Evolutionary conservation across 805 yeast species (phyloP), one percentile per base, ranked within the genome.

Genomic region (Kuraishia capsulata): DNA sequence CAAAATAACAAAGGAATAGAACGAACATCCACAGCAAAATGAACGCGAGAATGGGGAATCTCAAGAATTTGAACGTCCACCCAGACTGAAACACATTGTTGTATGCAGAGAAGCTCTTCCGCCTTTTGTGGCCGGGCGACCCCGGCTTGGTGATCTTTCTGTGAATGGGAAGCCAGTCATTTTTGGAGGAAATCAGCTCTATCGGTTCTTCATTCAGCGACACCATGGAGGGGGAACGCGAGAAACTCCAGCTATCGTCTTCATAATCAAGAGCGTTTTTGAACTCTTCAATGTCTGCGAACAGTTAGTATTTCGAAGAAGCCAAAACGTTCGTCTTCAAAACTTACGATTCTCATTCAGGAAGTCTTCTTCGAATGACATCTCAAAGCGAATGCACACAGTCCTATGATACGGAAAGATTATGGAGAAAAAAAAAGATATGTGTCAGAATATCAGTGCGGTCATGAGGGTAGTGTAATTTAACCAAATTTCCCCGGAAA

Each of bases 1-100:
- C 26, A 4, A 73, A 54, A 52, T 83, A 83, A 0, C 70, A 34
- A 0, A 65, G 20, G 20, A 76, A 65, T 10, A 83, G 58, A 3
- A 77, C 41, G 0, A 51, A 28, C 1, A 80, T 62, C 87, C 89
- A 83, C 13, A 60, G 24, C 2, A 71, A 45, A 1, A 78, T 71
- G 14, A 72, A 56, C 0, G 71, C 35, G 39, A 83, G 59, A 3
- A 81, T 54, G 0, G 92, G 94, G 72, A 81, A 82, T 33, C 92
- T 58, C 20, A 83, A 59, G 1, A 82, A 30, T 33, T 57, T 55
- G 46, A 70, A 75, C 0, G 75, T 48, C 38, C 19, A 23, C 16
- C 40, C 43, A n/a, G 26, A 14, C 20, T 33, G 35, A 21, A 39
- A 42, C n/a, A 37, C 37, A 48, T 33, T 56, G 52, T 16, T 44